Evolutionary conservation across 106 monocot genomes (phyloP).

Genomic region (Dioscorea dumetorum): DNA sequence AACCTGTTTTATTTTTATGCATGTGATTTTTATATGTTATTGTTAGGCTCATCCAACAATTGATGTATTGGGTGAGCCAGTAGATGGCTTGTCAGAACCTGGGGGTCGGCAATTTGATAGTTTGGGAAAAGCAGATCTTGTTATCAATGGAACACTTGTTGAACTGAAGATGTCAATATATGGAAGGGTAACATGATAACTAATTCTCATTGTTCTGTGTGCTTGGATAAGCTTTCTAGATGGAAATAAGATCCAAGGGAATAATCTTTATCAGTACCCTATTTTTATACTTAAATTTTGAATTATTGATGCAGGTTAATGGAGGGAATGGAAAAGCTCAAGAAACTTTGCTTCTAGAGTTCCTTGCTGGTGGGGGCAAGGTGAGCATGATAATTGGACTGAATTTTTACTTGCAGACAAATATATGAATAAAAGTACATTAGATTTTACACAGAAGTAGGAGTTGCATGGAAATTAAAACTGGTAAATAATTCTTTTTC

Average conservation of each 20-base stretch:
- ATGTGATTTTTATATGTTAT: neutral
- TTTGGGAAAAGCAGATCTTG: constrained; percentile 51
- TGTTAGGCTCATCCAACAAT: constrained; percentile 58
- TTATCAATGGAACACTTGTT: constrained; percentile 68
- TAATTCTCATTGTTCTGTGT: too few species aligned
- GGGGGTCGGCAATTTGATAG: constrained; percentile 18
- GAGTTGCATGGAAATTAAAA: too few species aligned
- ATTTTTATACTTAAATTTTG: neutral
- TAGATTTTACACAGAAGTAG: too few species aligned
- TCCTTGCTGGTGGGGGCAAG: constrained; percentile 90
- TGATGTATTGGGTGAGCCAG: constrained; percentile 58
- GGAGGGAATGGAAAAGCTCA: constrained; percentile 16
- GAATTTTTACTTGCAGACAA: too few species aligned
- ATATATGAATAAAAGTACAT: too few species aligned
- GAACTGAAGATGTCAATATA: constrained; percentile 83
- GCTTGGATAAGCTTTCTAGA: too few species aligned
- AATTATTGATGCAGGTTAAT: constrained; percentile 47
- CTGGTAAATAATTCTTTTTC: too few species aligned
- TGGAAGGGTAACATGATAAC: constrained; percentile 50
- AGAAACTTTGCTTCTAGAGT: constrained; percentile 55
- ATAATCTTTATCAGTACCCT: too few species aligned
- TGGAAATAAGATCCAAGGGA: too few species aligned
- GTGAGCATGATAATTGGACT: constrained; percentile 21
- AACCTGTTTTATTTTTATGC: neutral
- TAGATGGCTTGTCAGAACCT: constrained; percentile 16